Evolutionary conservation across 2,329 filamentous ascomycete genomes (phyloP), one percentile per base, ranked within the genome.

Genomic region (Beauveria bassiana): DNA sequence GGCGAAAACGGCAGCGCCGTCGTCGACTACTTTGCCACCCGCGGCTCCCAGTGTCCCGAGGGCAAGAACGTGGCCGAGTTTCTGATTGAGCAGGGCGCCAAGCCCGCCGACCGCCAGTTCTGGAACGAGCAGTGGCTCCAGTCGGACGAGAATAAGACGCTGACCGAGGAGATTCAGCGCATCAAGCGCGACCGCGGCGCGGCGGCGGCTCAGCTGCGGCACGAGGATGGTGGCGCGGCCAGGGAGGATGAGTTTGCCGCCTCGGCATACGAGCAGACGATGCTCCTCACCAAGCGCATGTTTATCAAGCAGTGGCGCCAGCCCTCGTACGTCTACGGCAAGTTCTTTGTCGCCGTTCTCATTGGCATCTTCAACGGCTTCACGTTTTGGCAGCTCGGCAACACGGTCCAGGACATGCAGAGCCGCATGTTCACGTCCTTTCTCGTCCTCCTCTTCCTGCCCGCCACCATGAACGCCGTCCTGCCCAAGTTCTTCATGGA

Each of bases 401-500:
- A 86, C 71, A 81, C 79, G 0, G 77, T 89, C 53, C 79, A 82
- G 16, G 87, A 89, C 67, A 86, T 92, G 80, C 88, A 92, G 70
- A 86, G 90, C 73, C 83, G 88, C 67, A 87, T 92, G 82, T 93
- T 93, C 78, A 88, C 88, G 0, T 74, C 77, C 58, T 90, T 89
- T 61, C 67, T 90, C 24, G 82, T 87, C 64, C 79, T 88, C 56
- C 73, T 88, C 9, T 78, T 91, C 58, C 86, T 88, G 0, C 86
- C 88, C 0, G 87, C 87, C 26, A 79, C 92, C 56, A 81, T 93
- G 69, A 92, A 92, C 71, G 82, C 79, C 14, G 82, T 91, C 2
- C 81, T 92, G 1, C 87, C 89, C n/a, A 91, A 90, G 66, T 93
- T 92, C 79, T 90, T 86, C 72, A 78, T 81, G 66, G 90, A 90